Conservation (phyloP, 257 asterid genomes). For the Catharanthus roseus region DNA sequence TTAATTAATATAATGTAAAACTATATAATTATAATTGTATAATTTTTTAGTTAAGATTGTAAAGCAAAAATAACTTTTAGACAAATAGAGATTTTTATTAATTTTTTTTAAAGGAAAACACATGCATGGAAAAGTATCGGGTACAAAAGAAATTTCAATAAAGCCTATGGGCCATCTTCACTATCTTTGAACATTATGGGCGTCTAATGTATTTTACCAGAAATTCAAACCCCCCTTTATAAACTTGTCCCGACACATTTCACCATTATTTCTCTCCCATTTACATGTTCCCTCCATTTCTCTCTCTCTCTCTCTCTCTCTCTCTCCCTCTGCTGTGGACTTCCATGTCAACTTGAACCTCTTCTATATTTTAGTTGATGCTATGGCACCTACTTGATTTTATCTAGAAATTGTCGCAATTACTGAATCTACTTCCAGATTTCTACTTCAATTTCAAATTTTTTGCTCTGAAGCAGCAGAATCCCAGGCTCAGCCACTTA, state of each 20-base stretch:
- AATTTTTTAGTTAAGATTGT: too few species aligned
- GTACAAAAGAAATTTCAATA: too few species aligned
- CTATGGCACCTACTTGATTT: slow-evolving; percentile 1
- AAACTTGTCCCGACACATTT: not conserved
- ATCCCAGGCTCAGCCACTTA: not conserved
- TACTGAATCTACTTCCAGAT: not conserved
- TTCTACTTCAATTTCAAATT: not conserved
- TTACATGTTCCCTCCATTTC: not conserved
- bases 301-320: not conserved
- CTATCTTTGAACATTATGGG: too few species aligned
- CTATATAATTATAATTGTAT: too few species aligned
- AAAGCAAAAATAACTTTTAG: too few species aligned
- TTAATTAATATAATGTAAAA: too few species aligned
- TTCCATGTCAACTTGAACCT: not conserved
- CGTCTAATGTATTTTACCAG: too few species aligned
- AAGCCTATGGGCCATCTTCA: too few species aligned
- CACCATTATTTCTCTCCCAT: not conserved
- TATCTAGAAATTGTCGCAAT: not conserved
- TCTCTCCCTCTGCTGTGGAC: not conserved
- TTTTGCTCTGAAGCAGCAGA: not conserved
- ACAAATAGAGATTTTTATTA: too few species aligned
- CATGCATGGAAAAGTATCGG: too few species aligned
- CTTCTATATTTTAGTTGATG: not conserved
- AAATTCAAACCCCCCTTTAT: not conserved
- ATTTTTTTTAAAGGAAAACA: too few species aligned